Percentiles rank a stretch among this genome's conserved stretches.
Evolutionary conservation across 768 basidiomycete genomes (phyloP).

Genomic region (Tulasnella sp.): DNA sequence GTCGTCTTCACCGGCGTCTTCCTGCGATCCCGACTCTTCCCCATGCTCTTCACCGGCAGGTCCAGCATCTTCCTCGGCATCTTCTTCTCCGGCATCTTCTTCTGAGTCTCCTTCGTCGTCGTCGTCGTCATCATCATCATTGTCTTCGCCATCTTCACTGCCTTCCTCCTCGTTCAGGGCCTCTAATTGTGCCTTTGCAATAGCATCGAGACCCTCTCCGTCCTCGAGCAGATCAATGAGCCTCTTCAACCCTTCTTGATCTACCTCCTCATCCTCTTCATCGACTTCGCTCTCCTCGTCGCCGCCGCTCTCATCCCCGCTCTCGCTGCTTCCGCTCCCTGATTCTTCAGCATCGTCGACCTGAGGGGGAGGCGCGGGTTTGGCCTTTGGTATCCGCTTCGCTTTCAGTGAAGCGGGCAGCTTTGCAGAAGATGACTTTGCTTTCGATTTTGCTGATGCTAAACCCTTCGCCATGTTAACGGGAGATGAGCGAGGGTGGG

Average conservation of each 20-base stretch:
- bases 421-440: not conserved
- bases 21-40: constrained; percentile 25
- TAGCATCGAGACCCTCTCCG: constrained; percentile 59
- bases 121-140: constrained; percentile 26
- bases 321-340: constrained; percentile 16
- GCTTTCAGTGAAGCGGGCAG: not conserved
- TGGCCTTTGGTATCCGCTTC: not conserved
- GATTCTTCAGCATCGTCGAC: not conserved
- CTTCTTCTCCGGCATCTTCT: constrained; percentile 27
- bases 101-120: constrained; percentile 26
- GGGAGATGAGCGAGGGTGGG: not conserved
- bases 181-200: constrained; percentile 49
- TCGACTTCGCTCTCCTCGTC: constrained; percentile 24
- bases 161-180: constrained; percentile 34
- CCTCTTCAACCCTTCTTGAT: constrained; percentile 51
- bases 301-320: constrained; percentile 29
- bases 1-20: constrained; percentile 24
- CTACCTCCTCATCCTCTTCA: constrained; percentile 31
- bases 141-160: constrained; percentile 23
- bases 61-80: constrained; percentile 29
- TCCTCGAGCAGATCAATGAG: constrained; percentile 48
- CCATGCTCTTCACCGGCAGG: constrained; percentile 29
- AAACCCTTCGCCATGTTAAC: not conserved
- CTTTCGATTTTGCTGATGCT: not conserved
- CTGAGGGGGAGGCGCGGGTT: not conserved